Conservation (phyloP, 371 early-diverging fungal species). For the Mucor velutinosus region DNA sequence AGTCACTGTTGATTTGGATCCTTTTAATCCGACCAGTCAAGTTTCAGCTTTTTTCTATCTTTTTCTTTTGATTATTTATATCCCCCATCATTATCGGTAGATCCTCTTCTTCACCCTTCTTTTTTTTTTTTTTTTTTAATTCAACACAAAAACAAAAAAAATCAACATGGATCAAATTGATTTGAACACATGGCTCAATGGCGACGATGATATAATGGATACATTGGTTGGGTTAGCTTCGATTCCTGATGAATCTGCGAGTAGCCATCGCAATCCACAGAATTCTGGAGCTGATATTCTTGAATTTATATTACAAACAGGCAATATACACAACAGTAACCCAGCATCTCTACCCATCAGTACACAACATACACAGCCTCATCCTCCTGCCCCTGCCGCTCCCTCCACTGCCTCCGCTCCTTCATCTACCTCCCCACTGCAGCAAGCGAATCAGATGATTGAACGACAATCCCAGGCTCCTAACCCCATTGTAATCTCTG, state of each 20-base stretch:
- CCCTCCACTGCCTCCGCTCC: not conserved
- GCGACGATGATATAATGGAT: slow-evolving; percentile 9
- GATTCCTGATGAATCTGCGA: not conserved
- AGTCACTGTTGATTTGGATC: not conserved
- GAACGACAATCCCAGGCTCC: not conserved
- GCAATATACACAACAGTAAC: not conserved
- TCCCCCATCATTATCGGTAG: too few species aligned
- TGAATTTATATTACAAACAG: slow-evolving; percentile 4
- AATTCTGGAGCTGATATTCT: slow-evolving; percentile 6
- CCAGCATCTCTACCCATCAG: not conserved
- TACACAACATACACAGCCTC: not conserved
- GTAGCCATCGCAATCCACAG: not conserved
- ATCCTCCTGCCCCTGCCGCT: not conserved
- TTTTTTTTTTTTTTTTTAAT: not conserved
- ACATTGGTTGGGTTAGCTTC: slow-evolving; percentile 5
- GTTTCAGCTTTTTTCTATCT: not conserved
- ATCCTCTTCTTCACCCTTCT: not conserved
- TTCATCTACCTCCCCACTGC: not conserved
- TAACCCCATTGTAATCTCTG: not conserved
- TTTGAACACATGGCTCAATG: slow-evolving; percentile 9
- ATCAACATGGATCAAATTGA: slow-evolving; percentile 7
- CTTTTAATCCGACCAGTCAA: not conserved
- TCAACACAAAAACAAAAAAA: not conserved
- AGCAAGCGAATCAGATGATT: not conserved
- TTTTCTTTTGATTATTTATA: not conserved